These are phyloP conservation scores for Pseudoperonospora humuli DNA, from an alignment of 352 stramenopile genomes.

Conservation along the genomic window DNA sequence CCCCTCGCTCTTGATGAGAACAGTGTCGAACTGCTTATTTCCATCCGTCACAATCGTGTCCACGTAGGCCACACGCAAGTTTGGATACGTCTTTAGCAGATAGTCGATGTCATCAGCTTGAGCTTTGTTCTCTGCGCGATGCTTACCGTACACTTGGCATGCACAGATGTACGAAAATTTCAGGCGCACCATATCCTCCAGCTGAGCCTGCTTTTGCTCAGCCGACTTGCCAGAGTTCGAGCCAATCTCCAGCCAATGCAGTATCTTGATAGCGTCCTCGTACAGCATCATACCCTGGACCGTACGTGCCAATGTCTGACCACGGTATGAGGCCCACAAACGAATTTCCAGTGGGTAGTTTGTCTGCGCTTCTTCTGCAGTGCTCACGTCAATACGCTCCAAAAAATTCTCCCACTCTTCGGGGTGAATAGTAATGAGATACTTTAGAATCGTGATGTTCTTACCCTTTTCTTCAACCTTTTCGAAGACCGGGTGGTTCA, in stretches of 20 bases:
- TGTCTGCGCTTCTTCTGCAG: slow-evolving; percentile 48
- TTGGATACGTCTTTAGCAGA: slow-evolving; percentile 63
- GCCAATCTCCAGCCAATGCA: slow-evolving; percentile 76
- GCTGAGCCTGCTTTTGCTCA: slow-evolving; percentile 64
- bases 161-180: slow-evolving; percentile 83
- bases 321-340: slow-evolving; percentile 70
- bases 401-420: slow-evolving; percentile 80
- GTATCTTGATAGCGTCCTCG: slow-evolving; percentile 76
- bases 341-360: slow-evolving; percentile 67
- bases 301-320: slow-evolving; percentile 64
- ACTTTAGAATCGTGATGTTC: slow-evolving; percentile 79
- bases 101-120: slow-evolving; percentile 75
- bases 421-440: slow-evolving; percentile 67
- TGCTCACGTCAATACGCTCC: slow-evolving; percentile 58
- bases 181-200: slow-evolving; percentile 74
- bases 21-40: slow-evolving; percentile 45
- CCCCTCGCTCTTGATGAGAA: slow-evolving; percentile 65
- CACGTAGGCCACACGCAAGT: slow-evolving; percentile 76
- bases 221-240: slow-evolving; percentile 51
- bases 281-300: slow-evolving; percentile 82
- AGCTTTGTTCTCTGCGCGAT: slow-evolving; percentile 52
- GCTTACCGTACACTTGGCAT: slow-evolving; percentile 80
- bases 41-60: slow-evolving; percentile 42
- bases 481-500: slow-evolving; percentile 65
- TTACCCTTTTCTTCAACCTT: slow-evolving; percentile 70